phyloP scores from a whole-genome alignment of 305 asterid species.

The Plantago rigida region DNA sequence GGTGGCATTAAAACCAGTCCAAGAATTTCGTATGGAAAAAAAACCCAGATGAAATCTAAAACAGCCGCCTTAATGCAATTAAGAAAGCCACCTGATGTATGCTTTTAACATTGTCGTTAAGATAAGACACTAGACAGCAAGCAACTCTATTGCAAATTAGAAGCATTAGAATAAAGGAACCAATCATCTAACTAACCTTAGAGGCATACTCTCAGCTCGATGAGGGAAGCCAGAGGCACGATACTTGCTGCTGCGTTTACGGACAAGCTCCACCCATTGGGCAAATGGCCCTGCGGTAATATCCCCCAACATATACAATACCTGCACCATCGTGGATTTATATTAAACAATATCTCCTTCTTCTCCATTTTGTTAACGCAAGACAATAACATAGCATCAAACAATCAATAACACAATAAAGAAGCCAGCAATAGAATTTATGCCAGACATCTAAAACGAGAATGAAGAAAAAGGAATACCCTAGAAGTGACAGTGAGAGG shows the following conservation, averaged over 20 bases:
- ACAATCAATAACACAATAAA: not conserved
- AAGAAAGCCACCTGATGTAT: not conserved
- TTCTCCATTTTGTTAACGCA: not conserved
- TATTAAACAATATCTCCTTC: constrained; percentile 2
- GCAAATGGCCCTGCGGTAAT: constrained; percentile 88
- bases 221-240: constrained; percentile 81
- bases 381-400: not conserved
- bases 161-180: constrained; percentile 1
- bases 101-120: not conserved
- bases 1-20: not conserved
- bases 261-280: constrained; percentile 96
- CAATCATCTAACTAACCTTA: constrained; percentile 44
- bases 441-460: too few relatives aligned
- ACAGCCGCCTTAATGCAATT: not conserved
- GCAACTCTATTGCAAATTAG: not conserved
- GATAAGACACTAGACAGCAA: too few relatives aligned
- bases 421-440: not conserved
- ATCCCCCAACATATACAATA: constrained; percentile 93
- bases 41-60: not conserved
- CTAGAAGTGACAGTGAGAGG: constrained; percentile 94
- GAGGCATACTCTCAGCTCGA: constrained; percentile 51
- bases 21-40: too few relatives aligned
- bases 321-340: constrained; percentile 38
- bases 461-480: constrained; percentile 31
- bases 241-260: constrained; percentile 73